Conservation (phyloP, 805 yeast species). For the Ogataea parapolymorpha region DNA sequence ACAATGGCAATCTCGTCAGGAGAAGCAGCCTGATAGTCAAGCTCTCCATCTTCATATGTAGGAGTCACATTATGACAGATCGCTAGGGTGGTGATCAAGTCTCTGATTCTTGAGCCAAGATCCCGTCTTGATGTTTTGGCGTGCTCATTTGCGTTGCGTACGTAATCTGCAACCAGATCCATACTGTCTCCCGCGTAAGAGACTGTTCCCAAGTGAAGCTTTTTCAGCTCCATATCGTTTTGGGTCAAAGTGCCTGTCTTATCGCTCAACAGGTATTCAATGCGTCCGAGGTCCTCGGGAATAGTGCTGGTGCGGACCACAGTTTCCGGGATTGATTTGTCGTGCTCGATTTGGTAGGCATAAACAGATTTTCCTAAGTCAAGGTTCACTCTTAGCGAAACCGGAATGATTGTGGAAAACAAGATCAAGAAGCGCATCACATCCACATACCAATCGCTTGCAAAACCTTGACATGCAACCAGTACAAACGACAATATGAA, state of each 20-base stretch:
- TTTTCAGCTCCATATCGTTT: slow-evolving; percentile 95
- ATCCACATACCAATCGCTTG: slow-evolving; percentile 79
- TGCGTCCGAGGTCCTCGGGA: slow-evolving; percentile 96
- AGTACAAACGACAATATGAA: slow-evolving; percentile 70
- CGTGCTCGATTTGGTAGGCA: slow-evolving; percentile 93
- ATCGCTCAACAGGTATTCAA: slow-evolving; percentile 87
- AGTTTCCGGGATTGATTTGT: slow-evolving; percentile 73
- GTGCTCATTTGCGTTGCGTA: slow-evolving; percentile 36
- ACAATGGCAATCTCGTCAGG: slow-evolving; percentile 99
- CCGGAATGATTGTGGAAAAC: slow-evolving; percentile 95
- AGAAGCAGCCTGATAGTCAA: slow-evolving; percentile 93
- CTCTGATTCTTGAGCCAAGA: slow-evolving; percentile 71
- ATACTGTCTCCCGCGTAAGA: slow-evolving; percentile 89
- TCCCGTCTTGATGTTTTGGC: slow-evolving; percentile 54
- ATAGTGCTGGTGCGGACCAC: slow-evolving; percentile 96
- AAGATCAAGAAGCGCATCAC: slow-evolving; percentile 86
- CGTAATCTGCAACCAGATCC: slow-evolving; percentile 78
- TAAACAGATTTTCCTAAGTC: slow-evolving; percentile 96
- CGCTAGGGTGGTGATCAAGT: slow-evolving; percentile 76
- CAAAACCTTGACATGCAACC: slow-evolving; percentile 78
- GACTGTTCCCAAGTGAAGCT: slow-evolving; percentile 87
- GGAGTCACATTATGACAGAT: slow-evolving; percentile 99
- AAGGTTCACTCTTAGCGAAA: slow-evolving; percentile 86
- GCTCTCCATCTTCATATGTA: slow-evolving; percentile 69
- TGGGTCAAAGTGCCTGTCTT: slow-evolving; percentile 98